Conservation (phyloP, 805 yeast genomes). For the Myxozyma kluyveri region DNA sequence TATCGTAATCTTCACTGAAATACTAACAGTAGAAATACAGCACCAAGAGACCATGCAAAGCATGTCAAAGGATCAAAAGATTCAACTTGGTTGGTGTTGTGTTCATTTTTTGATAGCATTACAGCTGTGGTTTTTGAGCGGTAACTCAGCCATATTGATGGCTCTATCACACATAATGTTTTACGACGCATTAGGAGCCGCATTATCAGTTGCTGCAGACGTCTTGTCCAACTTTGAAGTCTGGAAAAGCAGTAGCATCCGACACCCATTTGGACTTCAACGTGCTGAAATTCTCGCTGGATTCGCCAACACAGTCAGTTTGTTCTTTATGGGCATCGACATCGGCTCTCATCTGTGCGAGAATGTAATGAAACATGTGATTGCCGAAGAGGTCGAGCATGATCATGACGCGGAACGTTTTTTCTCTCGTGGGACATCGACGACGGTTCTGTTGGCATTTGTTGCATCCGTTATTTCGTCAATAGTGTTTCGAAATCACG, state of each 20-base stretch:
- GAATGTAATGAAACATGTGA: conserved; percentile 44
- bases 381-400: conserved; percentile 19
- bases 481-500: conserved; percentile 38
- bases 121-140: conserved; percentile 58
- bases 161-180: conserved; percentile 84
- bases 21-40: conserved; percentile 26
- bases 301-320: conserved; percentile 78
- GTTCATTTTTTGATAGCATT: conserved; percentile 57
- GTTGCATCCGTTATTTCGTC: conserved; percentile 40
- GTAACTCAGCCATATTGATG: conserved; percentile 55
- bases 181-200: conserved; percentile 79
- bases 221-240: conserved; percentile 88
- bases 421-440: conserved; percentile 17
- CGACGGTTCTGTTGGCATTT: conserved; percentile 29
- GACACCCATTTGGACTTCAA: conserved; percentile 91
- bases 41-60: conserved; percentile 60
- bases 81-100: conserved; percentile 57
- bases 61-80: conserved; percentile 55
- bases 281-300: conserved; percentile 84
- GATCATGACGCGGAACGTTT: conserved; percentile 26
- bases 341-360: conserved; percentile 82
- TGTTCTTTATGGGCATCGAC: conserved; percentile 89
- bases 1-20: background rate
- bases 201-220: conserved; percentile 67
- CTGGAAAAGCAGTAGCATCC: conserved; percentile 79